phyloP scores from a whole-genome alignment of 192 early-diverging fungal species.

The Coemansia sp. region DNA sequence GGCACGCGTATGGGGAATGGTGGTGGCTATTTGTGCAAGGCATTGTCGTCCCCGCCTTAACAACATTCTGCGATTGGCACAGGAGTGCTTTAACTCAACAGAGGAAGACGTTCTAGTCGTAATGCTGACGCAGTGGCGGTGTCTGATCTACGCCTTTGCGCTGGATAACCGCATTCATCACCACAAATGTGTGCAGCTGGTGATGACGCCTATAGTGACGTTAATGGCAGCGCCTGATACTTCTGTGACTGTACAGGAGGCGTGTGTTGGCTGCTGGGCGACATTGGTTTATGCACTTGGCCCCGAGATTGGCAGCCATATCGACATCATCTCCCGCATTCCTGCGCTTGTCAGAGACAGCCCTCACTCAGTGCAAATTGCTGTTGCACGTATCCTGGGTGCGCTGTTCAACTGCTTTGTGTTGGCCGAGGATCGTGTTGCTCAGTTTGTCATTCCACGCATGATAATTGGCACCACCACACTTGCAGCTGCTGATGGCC shows the following conservation, averaged over 20 bases:
- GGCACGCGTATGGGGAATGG: conserved; percentile 48
- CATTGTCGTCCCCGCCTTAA: conserved; percentile 24
- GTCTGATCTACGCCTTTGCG: conserved; percentile 47
- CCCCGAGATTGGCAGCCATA: conserved; percentile 29
- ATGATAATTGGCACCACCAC: conserved; percentile 51
- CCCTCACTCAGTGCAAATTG: conserved; percentile 13
- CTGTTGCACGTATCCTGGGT: conserved; percentile 28
- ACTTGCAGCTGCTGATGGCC: conserved; percentile 39
- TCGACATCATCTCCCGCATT: conserved; percentile 16
- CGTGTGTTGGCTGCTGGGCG: conserved; percentile 45
- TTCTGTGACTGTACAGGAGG: conserved; percentile 17
- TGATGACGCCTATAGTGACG: conserved; percentile 29
- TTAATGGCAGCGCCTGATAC: conserved; percentile 7
- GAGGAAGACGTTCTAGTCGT: conserved; percentile 24
- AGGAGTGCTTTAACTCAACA: conserved; percentile 42
- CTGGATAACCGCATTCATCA: conserved; percentile 23
- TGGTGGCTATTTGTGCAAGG: conserved; percentile 33
- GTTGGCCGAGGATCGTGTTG: conserved; percentile 16
- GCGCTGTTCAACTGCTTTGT: conserved; percentile 30
- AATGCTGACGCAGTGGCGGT: conserved; percentile 50
- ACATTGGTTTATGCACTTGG: conserved; percentile 49
- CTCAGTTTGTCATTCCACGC: conserved; percentile 36
- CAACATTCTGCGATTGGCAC: conserved; percentile 26
- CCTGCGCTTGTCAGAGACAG: conserved; percentile 1
- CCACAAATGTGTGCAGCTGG: conserved; percentile 27